Base-by-base conservation (phyloP, 148 eudicot genomes). In the Rhododendron simsii region DNA sequence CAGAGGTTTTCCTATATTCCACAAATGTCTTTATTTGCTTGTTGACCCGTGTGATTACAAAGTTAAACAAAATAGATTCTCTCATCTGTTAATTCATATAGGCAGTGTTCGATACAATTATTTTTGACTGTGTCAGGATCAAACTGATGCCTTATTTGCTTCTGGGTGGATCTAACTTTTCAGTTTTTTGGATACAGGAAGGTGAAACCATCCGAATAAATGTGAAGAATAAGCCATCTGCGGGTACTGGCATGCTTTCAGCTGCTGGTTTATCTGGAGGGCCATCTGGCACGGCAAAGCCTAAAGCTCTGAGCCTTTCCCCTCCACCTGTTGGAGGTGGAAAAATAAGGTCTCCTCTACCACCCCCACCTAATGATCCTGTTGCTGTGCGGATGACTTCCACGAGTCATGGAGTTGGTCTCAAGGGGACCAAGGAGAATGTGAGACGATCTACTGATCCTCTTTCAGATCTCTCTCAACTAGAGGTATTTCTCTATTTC, bases 311-410 rank as follows among this genome's bases (percentile, higher is more conserved):
- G 77, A 81, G 91, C 81, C 96, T 97, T 84, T 92, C 96, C 45
- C 96, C 98, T 28, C 98, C 99, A 71, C 99, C 98, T 47, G 89
- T 80, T 81, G 94, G 88, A 30, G 81, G 90, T 50, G 91, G 86
- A 63, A 97, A 94, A 89, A 90, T 94, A 21, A 95, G 95, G 76
- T 87, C 98, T 81, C 91, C 95, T 79, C 94, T 97, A 55, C 99
- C 98, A 30, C 99, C 99, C 23, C 99, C 99, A 84, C 99, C 99
- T 76, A 97, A 97, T 88, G 99, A 97, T 87, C 95, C 98, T 85
- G 98, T 87, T 89, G 92, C 91, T 85, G 87, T 91, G 78, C 92
- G 95, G 86, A 91, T 91, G n/a, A 86, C 93, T 83, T 91, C 99
- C 57, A 65, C 88, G 37, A 86, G 74, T 84, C 91, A 39, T 67